Evolutionary conservation across 306 rosid genomes (phyloP).

Genomic region (Dryas octopetala): DNA sequence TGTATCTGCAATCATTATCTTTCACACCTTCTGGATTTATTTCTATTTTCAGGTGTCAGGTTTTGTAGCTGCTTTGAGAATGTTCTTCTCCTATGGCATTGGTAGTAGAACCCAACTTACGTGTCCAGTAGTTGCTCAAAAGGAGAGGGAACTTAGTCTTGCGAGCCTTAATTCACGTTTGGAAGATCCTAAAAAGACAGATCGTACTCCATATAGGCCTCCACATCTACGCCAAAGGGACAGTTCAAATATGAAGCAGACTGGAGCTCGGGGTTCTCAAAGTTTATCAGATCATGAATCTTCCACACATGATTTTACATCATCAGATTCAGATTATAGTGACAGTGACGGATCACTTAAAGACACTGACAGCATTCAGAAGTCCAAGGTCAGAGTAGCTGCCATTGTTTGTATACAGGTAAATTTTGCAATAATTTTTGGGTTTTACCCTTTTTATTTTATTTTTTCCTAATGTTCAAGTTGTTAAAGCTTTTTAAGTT

Average conservation of each 20-base stretch:
- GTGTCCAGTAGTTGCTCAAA: constrained; percentile 32
- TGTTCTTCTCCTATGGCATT: constrained; percentile 76
- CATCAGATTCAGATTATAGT: constrained; percentile 91
- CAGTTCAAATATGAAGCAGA: constrained; percentile 45
- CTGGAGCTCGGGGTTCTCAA: constrained; percentile 36
- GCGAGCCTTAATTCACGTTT: constrained; percentile 30
- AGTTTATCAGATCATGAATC: constrained; percentile 52
- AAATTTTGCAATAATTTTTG: constrained; percentile 14
- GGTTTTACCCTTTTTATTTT: neutral
- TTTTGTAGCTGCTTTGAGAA: constrained; percentile 71
- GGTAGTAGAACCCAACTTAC: constrained; percentile 41
- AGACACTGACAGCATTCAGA: constrained; percentile 46
- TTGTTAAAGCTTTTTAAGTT: neutral
- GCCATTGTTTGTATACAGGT: constrained; percentile 89
- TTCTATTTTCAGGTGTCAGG: constrained; percentile 64
- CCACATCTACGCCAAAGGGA: constrained; percentile 87
- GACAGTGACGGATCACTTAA: constrained; percentile 74
- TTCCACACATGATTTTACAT: constrained; percentile 50
- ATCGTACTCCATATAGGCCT: constrained; percentile 63
- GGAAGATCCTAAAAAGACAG: constrained; percentile 49
- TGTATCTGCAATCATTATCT: constrained; percentile 6
- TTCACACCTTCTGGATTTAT: constrained; percentile 22
- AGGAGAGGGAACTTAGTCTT: constrained; percentile 38
- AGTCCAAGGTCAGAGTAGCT: constrained; percentile 78
- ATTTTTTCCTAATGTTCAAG: constrained; percentile 1